These are phyloP conservation scores for Pseudisothecium myosuroides DNA, from an alignment of 225 moss, liverwort and hornwort genomes.

Conservation along the genomic window DNA sequence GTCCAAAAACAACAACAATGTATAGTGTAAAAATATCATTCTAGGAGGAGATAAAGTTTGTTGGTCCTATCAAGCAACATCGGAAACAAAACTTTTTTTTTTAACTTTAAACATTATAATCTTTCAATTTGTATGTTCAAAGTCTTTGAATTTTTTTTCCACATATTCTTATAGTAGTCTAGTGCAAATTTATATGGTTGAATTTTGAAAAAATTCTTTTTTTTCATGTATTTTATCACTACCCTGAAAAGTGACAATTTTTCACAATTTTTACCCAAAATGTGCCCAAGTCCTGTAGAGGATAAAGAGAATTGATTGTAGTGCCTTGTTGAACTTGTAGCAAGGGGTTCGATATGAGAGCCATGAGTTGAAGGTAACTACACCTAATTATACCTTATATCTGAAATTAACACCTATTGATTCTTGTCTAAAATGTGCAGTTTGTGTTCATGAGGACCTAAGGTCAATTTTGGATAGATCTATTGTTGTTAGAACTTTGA, in stretches of 20 bases:
- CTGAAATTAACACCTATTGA: not conserved
- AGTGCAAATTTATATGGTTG: not conserved
- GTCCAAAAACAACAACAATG: not conserved
- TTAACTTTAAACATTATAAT: not conserved
- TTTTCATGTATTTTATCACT: not conserved
- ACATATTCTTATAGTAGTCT: not conserved
- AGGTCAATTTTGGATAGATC: too few species aligned
- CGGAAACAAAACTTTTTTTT: not conserved
- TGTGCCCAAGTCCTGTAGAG: not conserved
- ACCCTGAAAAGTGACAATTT: not conserved
- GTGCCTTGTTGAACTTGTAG: not conserved
- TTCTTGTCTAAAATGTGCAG: not conserved
- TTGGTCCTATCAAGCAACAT: rapidly evolving
- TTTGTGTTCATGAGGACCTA: too few species aligned
- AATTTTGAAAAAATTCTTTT: not conserved
- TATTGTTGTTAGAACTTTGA: too few species aligned
- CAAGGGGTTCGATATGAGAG: not conserved
- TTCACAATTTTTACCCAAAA: not conserved
- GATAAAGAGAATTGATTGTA: not conserved
- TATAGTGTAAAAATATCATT: not conserved
- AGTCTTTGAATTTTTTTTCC: not conserved
- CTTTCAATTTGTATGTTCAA: rapidly evolving
- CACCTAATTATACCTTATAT: not conserved
- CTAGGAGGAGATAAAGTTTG: not conserved
- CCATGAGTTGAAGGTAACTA: not conserved